Percentiles rank a stretch among this genome's conserved stretches.
phyloP scores from a whole-genome alignment of 306 rosid species.

The Cyamopsis tetragonoloba region DNA sequence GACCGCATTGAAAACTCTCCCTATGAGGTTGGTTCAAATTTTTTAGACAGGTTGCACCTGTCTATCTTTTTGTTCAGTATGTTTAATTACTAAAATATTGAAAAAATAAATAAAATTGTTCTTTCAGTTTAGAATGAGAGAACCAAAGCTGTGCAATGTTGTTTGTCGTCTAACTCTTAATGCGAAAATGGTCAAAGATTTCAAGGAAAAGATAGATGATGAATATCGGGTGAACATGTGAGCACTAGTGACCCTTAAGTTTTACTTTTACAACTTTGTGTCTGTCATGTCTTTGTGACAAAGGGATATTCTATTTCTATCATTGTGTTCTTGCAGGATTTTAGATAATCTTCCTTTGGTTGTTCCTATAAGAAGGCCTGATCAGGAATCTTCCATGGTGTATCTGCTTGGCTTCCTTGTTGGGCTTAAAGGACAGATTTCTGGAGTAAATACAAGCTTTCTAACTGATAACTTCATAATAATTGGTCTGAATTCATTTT shows the following conservation, averaged over 20 bases:
- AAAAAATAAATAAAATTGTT: not conserved
- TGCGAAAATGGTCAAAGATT: not conserved
- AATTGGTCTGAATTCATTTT: not conserved
- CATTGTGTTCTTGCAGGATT: constrained; percentile 26
- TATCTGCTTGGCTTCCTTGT: constrained; percentile 24
- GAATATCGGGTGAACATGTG: constrained; percentile 30
- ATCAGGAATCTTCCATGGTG: constrained; percentile 11
- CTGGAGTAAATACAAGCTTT: constrained; percentile 16
- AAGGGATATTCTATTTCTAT: not conserved
- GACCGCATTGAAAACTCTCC: constrained; percentile 31
- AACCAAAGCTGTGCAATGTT: constrained; percentile 18
- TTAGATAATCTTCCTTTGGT: constrained; percentile 31
- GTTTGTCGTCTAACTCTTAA: constrained; percentile 20
- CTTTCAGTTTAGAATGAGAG: constrained; percentile 30
- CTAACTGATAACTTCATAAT: not conserved
- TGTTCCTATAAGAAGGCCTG: constrained; percentile 12
- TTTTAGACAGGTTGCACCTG: not conserved
- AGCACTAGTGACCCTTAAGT: constrained; percentile 9
- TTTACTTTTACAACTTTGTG: not conserved
- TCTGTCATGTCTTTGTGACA: not conserved
- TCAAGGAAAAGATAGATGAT: constrained; percentile 26
- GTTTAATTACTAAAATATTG: not conserved
- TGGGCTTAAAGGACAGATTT: constrained; percentile 15
- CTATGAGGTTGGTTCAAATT: constrained; percentile 25
- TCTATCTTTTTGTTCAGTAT: not conserved